Conservation (phyloP, 352 stramenopile species). For the Phytophthora palmivora region DNA sequence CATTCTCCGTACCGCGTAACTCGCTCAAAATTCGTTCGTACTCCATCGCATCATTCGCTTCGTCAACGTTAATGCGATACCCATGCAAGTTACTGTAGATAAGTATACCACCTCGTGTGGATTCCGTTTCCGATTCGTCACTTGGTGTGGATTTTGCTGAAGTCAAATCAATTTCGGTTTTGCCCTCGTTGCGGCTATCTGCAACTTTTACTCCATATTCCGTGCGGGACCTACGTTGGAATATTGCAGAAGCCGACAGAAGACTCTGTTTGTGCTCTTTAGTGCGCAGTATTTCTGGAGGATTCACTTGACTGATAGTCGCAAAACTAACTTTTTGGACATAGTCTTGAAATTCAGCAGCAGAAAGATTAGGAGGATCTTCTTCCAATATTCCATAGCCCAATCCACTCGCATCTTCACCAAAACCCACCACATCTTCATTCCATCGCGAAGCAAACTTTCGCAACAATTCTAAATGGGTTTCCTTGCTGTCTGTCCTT, state of each 20-base stretch:
- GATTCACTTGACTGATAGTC: conserved; percentile 39
- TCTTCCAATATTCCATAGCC: conserved; percentile 1
- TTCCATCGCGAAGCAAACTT: conserved; percentile 50
- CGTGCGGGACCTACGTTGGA: conserved; percentile 21
- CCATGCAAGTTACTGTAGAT: conserved; percentile 88
- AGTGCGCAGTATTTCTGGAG: conserved; percentile 37
- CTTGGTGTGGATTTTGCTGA: conserved; percentile 4
- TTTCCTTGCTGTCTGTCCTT: background rate
- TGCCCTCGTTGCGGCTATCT: background rate
- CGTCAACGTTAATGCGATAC: conserved; percentile 71
- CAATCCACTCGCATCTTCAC: conserved; percentile 21
- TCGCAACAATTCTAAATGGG: conserved; percentile 32
- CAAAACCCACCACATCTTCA: conserved; percentile 29
- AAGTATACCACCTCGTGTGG: conserved; percentile 24
- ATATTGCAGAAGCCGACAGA: conserved; percentile 35
- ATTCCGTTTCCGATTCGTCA: conserved; percentile 19
- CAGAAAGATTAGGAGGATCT: conserved; percentile 15
- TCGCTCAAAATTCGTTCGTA: conserved; percentile 83
- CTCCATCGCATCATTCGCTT: conserved; percentile 63
- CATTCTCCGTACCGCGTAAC: conserved; percentile 59
- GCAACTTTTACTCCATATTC: background rate
- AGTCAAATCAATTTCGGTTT: background rate
- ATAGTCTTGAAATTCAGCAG: conserved; percentile 23
- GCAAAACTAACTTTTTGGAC: conserved; percentile 25
- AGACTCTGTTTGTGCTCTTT: conserved; percentile 50